phyloP scores from a whole-genome alignment of 1,284 basidiomycete species.

The Leucoagaricus sp. region DNA sequence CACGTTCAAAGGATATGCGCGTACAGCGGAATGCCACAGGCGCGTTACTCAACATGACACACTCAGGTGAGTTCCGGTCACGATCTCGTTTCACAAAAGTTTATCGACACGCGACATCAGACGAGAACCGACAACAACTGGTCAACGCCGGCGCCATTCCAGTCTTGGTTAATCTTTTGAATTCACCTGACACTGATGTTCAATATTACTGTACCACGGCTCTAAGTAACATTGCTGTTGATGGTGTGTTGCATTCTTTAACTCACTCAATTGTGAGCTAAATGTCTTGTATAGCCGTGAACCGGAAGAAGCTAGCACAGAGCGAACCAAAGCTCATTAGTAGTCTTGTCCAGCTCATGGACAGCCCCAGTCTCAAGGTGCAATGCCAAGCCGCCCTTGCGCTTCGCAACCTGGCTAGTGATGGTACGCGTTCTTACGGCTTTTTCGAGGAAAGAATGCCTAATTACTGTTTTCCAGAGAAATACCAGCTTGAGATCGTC shows the following conservation, averaged over 20 bases:
- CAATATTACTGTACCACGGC: constrained; percentile 99
- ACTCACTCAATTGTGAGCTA: constrained; percentile 10
- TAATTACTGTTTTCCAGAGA: constrained; percentile 61
- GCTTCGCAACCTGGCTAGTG: constrained; percentile 94
- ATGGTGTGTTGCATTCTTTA: constrained; percentile 53
- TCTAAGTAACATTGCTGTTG: constrained; percentile 97
- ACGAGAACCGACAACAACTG: constrained; percentile 98
- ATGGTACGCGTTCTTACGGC: constrained; percentile 59
- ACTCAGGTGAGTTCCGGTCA: constrained; percentile 71
- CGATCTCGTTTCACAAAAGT: constrained; percentile 9
- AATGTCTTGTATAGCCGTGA: constrained; percentile 53
- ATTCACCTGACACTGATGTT: constrained; percentile 98
- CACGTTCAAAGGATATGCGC: constrained; percentile 98
- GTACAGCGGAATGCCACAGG: constrained; percentile 99
- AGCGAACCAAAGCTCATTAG: constrained; percentile 95
- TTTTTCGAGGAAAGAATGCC: neutral
- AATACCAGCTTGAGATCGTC: constrained; percentile 99
- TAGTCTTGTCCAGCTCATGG: constrained; percentile 96
- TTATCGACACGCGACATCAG: constrained; percentile 40
- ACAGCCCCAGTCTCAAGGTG: constrained; percentile 96
- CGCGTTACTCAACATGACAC: constrained; percentile 98
- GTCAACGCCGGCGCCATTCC: constrained; percentile 99
- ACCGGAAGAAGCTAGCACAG: constrained; percentile 94
- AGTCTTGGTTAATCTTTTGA: constrained; percentile 92
- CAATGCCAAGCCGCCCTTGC: constrained; percentile 99